A percentile compares a stretch with the other conserved stretches of the same genome.
These are phyloP conservation scores for Phytophthora agathidicida DNA, from an alignment of 352 stramenopile species.

Conservation along the genomic window DNA sequence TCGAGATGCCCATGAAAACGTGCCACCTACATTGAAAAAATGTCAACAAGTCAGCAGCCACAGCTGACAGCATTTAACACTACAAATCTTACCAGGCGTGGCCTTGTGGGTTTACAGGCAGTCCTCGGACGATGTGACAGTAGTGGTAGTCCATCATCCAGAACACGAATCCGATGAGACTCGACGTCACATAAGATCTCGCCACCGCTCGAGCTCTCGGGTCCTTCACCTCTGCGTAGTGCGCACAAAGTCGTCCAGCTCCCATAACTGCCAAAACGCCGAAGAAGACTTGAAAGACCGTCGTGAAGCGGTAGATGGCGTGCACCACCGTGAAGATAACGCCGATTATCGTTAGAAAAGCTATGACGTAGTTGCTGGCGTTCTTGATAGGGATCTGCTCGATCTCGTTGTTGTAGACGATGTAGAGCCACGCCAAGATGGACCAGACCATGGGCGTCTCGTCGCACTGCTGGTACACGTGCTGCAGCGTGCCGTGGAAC, in stretches of 20 bases:
- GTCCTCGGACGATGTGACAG: slow-evolving; percentile 54
- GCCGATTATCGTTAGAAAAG: slow-evolving; percentile 60
- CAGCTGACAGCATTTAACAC: background rate
- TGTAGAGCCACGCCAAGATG: slow-evolving; percentile 84
- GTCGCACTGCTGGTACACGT: slow-evolving; percentile 85
- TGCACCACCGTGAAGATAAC: slow-evolving; percentile 74
- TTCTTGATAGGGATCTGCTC: slow-evolving; percentile 46
- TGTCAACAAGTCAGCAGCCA: slow-evolving; percentile 1
- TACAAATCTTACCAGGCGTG: slow-evolving; percentile 64
- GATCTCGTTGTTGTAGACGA: slow-evolving; percentile 82
- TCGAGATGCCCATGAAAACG: slow-evolving; percentile 81
- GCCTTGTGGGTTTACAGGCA: slow-evolving; percentile 79
- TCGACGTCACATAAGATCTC: slow-evolving; percentile 64
- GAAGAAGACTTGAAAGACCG: slow-evolving; percentile 83
- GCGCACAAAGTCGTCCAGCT: slow-evolving; percentile 50
- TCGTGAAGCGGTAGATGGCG: slow-evolving; percentile 78
- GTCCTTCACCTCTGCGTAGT: slow-evolving; percentile 71
- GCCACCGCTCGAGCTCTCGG: slow-evolving; percentile 57
- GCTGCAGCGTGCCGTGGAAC: slow-evolving; percentile 88
- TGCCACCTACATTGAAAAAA: slow-evolving; percentile 66
- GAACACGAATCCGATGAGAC: slow-evolving; percentile 67
- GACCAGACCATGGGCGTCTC: slow-evolving; percentile 89
- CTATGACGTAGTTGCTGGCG: slow-evolving; percentile 48
- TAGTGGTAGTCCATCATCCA: slow-evolving; percentile 88
- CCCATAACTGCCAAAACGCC: slow-evolving; percentile 59